Evolutionary conservation across 208 protist genomes (phyloP), one percentile per base, ranked within the genome.

Genomic region (Crithidia bombi): DNA sequence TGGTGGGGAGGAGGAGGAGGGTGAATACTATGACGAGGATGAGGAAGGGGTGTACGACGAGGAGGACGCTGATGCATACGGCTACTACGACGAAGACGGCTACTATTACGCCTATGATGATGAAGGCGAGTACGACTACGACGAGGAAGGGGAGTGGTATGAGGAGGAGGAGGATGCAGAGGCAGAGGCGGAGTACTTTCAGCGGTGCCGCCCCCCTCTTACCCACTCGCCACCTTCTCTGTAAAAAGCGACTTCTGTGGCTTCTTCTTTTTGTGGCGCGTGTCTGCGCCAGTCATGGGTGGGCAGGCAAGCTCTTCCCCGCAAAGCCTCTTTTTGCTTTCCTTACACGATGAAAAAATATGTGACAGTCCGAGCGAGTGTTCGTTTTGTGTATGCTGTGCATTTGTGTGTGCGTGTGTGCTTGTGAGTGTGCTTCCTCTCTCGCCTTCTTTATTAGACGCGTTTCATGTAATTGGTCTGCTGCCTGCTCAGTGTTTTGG

Each of bases 211-310:
- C 28, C 79, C 67, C 0, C 82, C 69, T 23, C 49, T 69, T 33
- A 85, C 70, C 1, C 83, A 86, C 56, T 89, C 83, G 1, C 83
- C 83, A 46, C 83, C 83, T 3, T 84, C 77, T 10, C 46, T 83
- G 26, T 87, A 71, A 62, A 6, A 25, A 30, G 3, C 30, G 30
- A 21, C 10, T 47, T 46, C 9, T n/a, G 7, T 44, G 3, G 5
- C 3, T 47, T n/a, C n/a, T n/a, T n/a, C n/a, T n/a, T n/a, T n/a
- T n/a, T n/a, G n/a, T n/a, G n/a, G n/a, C n/a, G n/a, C n/a, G n/a
- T n/a, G n/a, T n/a, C n/a, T n/a, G n/a, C n/a, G n/a, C n/a, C n/a
- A n/a, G n/a, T n/a, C n/a, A n/a, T n/a, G n/a, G n/a, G n/a, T n/a
- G n/a, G n/a, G n/a, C n/a, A n/a, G n/a, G n/a, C n/a, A n/a, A n/a